Evolutionary conservation across 139 green algal genomes (phyloP).

Genomic region (Zygnema circumcarinatum): DNA sequence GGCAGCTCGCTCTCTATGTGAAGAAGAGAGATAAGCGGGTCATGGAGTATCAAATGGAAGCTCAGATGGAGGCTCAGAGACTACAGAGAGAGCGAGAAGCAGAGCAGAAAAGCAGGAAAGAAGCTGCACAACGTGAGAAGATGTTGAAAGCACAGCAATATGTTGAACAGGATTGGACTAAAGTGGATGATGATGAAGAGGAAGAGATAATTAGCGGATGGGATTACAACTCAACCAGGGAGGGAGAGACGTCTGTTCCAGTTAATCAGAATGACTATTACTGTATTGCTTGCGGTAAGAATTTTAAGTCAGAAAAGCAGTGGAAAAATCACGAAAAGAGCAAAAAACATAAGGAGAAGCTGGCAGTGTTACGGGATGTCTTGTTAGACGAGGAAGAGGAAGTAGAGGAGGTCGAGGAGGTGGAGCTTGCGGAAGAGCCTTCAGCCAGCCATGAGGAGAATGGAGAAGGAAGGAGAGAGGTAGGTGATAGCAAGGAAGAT

Average conservation of each 20-base stretch:
- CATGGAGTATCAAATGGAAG: constrained; percentile 57
- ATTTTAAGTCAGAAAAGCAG: constrained; percentile 83
- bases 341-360: constrained; percentile 78
- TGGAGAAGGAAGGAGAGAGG: constrained; percentile 11
- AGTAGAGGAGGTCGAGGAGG: neutral
- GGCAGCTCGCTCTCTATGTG: constrained; percentile 83
- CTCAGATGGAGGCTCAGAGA: constrained; percentile 26
- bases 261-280: constrained; percentile 68
- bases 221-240: constrained; percentile 17
- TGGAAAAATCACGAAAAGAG: constrained; percentile 86
- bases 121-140: constrained; percentile 56
- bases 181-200: constrained; percentile 52
- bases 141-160: constrained; percentile 9
- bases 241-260: neutral
- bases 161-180: constrained; percentile 47
- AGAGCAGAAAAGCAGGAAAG: constrained; percentile 56
- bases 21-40: constrained; percentile 87
- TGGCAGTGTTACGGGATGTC: constrained; percentile 33
- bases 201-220: constrained; percentile 59
- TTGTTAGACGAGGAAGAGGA: constrained; percentile 36
- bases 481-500: constrained; percentile 8
- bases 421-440: neutral
- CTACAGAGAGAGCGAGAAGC: constrained; percentile 46
- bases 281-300: constrained; percentile 91
- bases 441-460: neutral